Conservation (phyloP, 108 stramenopile species). For the Nannochloropsis salina region DNA sequence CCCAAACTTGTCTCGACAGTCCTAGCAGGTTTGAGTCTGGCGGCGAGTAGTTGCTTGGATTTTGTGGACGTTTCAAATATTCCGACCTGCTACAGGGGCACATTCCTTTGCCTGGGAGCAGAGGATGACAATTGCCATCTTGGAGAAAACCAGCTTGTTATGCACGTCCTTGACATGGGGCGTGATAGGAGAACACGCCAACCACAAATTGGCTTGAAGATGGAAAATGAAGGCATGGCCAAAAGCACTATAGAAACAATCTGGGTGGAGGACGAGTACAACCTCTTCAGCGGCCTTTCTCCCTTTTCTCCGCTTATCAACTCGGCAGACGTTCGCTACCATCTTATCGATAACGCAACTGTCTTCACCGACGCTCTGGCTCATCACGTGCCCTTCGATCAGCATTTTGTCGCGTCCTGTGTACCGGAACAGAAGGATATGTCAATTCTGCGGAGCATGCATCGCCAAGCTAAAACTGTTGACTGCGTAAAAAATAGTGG, state of each 20-base stretch:
- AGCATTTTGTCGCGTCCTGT: conserved; percentile 17
- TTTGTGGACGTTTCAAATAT: conserved; percentile 12
- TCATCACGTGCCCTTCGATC: conserved; percentile 1
- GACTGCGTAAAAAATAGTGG: not conserved
- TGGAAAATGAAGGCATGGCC: conserved; percentile 13
- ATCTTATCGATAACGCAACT: conserved; percentile 12
- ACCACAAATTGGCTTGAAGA: not conserved
- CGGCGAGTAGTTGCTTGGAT: not conserved
- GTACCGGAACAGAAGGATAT: conserved; percentile 15
- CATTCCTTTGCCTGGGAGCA: conserved; percentile 3
- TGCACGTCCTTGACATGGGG: not conserved
- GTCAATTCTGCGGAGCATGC: conserved; percentile 16
- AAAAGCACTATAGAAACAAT: not conserved
- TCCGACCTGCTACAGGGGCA: conserved; percentile 19
- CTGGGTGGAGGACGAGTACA: conserved; percentile 17
- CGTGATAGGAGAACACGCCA: conserved; percentile 3
- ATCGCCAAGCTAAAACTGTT: not conserved
- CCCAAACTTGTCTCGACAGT: not conserved
- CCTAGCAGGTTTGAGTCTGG: conserved; percentile 16
- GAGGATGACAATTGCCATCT: conserved; percentile 19
- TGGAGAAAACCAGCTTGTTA: not conserved
- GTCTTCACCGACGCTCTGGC: not conserved
- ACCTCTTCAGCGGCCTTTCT: not conserved
- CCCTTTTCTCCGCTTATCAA: not conserved
- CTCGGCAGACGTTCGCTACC: not conserved